Conservation (phyloP, 768 basidiomycete species). For the Trametopsis cervina region DNA sequence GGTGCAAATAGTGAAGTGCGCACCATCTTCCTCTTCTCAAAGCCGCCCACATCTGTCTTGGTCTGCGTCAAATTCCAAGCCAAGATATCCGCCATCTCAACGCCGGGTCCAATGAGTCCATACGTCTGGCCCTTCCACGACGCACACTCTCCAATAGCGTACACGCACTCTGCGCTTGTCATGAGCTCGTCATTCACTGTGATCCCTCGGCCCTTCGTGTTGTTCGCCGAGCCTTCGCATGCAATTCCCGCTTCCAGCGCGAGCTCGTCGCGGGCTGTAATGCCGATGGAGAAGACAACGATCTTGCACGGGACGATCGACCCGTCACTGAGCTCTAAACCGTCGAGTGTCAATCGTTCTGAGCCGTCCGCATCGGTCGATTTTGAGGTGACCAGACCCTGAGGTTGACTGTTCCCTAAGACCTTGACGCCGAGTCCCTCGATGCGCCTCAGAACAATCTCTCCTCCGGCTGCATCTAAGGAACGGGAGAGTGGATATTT, state of each 20-base stretch:
- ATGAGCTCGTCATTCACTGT: conserved; percentile 47
- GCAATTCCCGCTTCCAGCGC: conserved; percentile 46
- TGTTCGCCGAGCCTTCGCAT: conserved; percentile 19
- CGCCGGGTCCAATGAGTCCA: conserved; percentile 69
- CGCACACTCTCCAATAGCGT: conserved; percentile 74
- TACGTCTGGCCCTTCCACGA: conserved; percentile 62
- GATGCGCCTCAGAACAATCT: conserved; percentile 54
- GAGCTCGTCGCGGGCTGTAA: conserved; percentile 63
- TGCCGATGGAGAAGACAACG: conserved; percentile 65
- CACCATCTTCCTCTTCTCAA: conserved; percentile 39
- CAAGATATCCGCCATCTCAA: conserved; percentile 71
- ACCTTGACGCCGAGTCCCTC: conserved; percentile 54
- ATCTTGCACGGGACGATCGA: conserved; percentile 40
- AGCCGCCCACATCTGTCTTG: conserved; percentile 32
- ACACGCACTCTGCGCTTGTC: conserved; percentile 54
- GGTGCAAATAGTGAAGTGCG: conserved; percentile 5
- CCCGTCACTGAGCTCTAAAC: conserved; percentile 42
- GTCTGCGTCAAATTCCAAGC: conserved; percentile 65
- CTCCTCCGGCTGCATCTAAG: conserved; percentile 49
- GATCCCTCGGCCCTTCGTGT: conserved; percentile 43
- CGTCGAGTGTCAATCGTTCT: conserved; percentile 21
- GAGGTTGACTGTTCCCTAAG: conserved; percentile 34
- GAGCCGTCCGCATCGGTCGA: conserved; percentile 22
- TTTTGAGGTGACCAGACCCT: conserved; percentile 26
- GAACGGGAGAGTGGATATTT: conserved; percentile 51